These are phyloP conservation scores for Pelargonium cotyledonis DNA, from an alignment of 441 rosid species.

Conservation along the genomic window DNA sequence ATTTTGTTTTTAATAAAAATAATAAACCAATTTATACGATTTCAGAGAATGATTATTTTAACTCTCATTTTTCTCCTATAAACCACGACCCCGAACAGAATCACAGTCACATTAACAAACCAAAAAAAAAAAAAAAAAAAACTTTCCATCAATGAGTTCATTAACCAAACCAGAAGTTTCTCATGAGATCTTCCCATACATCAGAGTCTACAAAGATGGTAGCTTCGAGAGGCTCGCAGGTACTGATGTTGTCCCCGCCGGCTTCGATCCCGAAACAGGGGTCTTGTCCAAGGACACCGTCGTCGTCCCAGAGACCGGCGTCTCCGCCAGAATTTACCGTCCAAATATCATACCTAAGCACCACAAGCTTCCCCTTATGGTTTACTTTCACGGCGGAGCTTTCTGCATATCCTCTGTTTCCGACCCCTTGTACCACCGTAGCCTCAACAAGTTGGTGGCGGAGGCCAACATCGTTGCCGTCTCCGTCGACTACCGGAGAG, in stretches of 20 bases:
- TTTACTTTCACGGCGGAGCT: slow-evolving; percentile 79
- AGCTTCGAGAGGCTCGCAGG: slow-evolving; percentile 49
- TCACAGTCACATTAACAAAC: too few relatives aligned
- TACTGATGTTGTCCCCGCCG: slow-evolving; percentile 40
- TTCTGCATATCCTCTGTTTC: slow-evolving; percentile 49
- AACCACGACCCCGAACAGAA: too few relatives aligned
- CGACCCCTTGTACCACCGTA: slow-evolving; percentile 50
- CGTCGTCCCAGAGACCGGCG: slow-evolving; percentile 34
- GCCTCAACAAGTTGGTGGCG: slow-evolving; percentile 48
- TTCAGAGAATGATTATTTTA: too few relatives aligned
- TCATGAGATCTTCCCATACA: slow-evolving; percentile 49
- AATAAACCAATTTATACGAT: too few relatives aligned
- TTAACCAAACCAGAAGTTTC: slow-evolving; percentile 32
- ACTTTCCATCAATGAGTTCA: slow-evolving; percentile 28
- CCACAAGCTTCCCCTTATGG: slow-evolving; percentile 51
- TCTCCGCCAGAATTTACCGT: slow-evolving; percentile 54
- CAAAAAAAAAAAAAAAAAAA: too few relatives aligned
- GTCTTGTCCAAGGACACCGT: slow-evolving; percentile 61
- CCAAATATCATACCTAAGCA: slow-evolving; percentile 24
- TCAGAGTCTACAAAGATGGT: slow-evolving; percentile 51
- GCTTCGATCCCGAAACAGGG: slow-evolving; percentile 45
- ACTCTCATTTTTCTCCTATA: too few relatives aligned
- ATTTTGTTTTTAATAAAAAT: too few relatives aligned
- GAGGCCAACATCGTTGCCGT: slow-evolving; percentile 45
- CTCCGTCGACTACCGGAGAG: slow-evolving; percentile 61